Conservation (phyloP, 2,329 filamentous ascomycete species). For the Dothistroma septosporum region DNA sequence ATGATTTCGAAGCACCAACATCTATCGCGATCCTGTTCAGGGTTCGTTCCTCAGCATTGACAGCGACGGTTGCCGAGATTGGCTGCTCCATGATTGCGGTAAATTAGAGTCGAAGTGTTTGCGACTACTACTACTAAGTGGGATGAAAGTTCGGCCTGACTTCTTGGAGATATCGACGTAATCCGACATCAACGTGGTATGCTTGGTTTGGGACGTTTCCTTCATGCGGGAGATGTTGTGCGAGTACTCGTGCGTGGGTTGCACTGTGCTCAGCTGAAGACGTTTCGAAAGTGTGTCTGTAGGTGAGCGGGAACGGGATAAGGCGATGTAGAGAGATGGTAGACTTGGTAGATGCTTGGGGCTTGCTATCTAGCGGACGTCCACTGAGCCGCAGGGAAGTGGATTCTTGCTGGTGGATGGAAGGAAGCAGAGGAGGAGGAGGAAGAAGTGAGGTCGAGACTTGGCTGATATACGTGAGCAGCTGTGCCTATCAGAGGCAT, state of each 20-base stretch:
- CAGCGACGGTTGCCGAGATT: constrained; percentile 29
- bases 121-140: constrained; percentile 42
- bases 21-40: constrained; percentile 30
- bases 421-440: background rate
- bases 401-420: background rate
- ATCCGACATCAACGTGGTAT: constrained; percentile 33
- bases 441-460: background rate
- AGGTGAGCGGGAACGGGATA: background rate
- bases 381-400: constrained; percentile 5
- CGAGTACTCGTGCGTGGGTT: background rate
- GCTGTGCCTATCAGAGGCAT: constrained; percentile 2
- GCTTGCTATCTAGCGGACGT: constrained; percentile 9
- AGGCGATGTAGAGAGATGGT: background rate
- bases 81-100: constrained; percentile 44
- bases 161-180: constrained; percentile 41
- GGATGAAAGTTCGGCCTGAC: constrained; percentile 46
- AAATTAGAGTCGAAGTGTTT: constrained; percentile 28
- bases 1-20: constrained; percentile 9
- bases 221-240: constrained; percentile 6
- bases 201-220: constrained; percentile 9
- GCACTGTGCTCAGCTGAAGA: background rate
- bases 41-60: constrained; percentile 35
- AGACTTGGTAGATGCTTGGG: constrained; percentile 8
- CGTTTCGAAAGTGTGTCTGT: background rate
- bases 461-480: background rate